Base-by-base conservation (phyloP, 2,329 filamentous ascomycete genomes). In the Pseudocercospora vitis region DNA sequence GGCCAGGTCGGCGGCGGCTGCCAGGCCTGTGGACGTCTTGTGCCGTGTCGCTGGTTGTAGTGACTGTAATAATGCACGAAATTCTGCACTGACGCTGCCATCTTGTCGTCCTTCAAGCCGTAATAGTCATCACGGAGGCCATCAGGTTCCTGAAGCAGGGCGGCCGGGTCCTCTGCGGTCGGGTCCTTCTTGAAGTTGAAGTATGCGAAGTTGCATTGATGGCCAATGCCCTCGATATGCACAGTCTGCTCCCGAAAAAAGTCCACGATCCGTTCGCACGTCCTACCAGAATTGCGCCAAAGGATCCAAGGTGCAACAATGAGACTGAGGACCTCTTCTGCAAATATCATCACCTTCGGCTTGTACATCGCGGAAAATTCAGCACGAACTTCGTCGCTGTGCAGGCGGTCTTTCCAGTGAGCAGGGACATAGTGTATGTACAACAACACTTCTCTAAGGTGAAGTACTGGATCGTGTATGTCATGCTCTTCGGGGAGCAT, bases 201-300 rank as follows among this genome's bases (percentile, higher is more conserved):
- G 29, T 96, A 90, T 2, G 94, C 94, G 73, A 96, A 97, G 1
- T 92, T 96, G 72, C 94, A 99, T 8, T 97, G 90, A 61, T 96
- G 92, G 18, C 94, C 94, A 29, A 99, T 81, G 0, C 94, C 94
- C 67, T 99, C 94, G 12, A 99, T 92, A 63, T 99, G 91, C 18
- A 99, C 85, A 0, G 94, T 97, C 63, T 97, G 96, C 69, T 99
- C 94, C 32, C 94, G 86, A 76, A 99, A 97, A 73, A 99, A 99
- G 73, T 99, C 94, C 54, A 97, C 86, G 59, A 99, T 87, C 55
- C 91, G 89, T 62, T 97, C 92, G 68, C 88, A 92, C 70, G 89
- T 95, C 63, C 85, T 87, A 0, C 91, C 90, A 28, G 97, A 79
- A 57, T 89, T 91, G 67, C 89, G 87, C 74, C 91, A 88, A 9